A percentile compares a stretch with the other conserved stretches of the same genome.
Evolutionary conservation across 768 basidiomycete species (phyloP).

Genomic region (Scleroderma bovista): DNA sequence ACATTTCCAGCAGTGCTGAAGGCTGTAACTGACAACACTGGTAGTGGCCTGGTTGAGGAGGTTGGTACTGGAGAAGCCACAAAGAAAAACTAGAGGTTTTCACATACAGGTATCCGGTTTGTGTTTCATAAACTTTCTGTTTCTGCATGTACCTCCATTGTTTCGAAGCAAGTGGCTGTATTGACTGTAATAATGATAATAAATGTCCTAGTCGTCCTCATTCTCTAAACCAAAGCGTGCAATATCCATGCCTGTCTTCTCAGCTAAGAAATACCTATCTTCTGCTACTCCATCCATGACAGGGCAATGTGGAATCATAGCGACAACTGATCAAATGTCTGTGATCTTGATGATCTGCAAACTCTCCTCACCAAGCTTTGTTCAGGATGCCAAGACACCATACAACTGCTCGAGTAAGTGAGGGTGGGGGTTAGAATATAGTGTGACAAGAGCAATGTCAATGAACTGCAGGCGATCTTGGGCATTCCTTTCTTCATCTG

Average conservation of each 20-base stretch:
- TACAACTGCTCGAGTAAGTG: slow-evolving; percentile 1
- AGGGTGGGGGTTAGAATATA: slow-evolving; percentile 16
- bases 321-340: background rate
- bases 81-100: background rate
- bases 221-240: too few species aligned
- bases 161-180: too few species aligned
- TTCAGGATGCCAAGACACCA: slow-evolving; percentile 2
- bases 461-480: background rate
- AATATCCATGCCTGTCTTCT: too few species aligned
- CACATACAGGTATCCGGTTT: background rate
- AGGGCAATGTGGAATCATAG: slow-evolving; percentile 5
- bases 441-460: slow-evolving; percentile 15
- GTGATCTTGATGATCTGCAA: background rate
- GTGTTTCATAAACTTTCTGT: background rate
- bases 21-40: background rate
- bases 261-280: too few species aligned
- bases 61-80: background rate
- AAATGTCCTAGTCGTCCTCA: too few species aligned
- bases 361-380: background rate
- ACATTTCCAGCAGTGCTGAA: background rate
- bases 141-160: too few species aligned
- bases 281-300: too few species aligned
- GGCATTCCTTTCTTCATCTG: background rate
- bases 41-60: background rate
- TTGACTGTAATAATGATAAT: too few species aligned